These are phyloP conservation scores for Paraglomus occultum DNA, from an alignment of 192 early-diverging fungal species.

Conservation along the genomic window DNA sequence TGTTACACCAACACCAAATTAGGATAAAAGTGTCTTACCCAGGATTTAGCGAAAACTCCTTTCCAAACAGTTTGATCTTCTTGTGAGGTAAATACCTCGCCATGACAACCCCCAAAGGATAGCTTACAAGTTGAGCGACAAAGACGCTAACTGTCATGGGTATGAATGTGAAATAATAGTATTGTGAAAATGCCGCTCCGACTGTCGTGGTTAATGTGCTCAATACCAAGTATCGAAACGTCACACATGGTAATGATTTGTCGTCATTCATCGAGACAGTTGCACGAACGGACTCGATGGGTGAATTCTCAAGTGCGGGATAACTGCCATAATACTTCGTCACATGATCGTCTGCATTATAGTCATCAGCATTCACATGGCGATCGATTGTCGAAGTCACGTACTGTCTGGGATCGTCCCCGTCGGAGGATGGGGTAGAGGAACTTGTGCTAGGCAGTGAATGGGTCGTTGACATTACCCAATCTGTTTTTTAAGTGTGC, in stretches of 20 bases:
- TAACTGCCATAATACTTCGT: background rate
- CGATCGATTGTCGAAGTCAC: no score
- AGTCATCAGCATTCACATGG: no score
- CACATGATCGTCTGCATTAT: no score
- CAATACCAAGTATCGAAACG: conserved; percentile 52
- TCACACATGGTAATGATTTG: conserved; percentile 42
- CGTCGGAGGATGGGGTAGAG: no score
- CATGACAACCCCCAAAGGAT: conserved; percentile 33
- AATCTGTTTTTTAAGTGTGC: no score
- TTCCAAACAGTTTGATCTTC: background rate
- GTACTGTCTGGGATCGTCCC: no score
- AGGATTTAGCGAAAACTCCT: conserved; percentile 23
- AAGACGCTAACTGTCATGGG: conserved; percentile 32
- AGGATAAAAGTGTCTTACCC: background rate
- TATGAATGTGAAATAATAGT: conserved; percentile 42
- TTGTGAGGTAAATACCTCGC: conserved; percentile 15
- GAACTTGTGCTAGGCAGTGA: no score
- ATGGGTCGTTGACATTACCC: no score
- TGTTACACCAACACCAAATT: background rate
- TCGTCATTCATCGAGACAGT: conserved; percentile 41
- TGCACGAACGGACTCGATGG: conserved; percentile 38
- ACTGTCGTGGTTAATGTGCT: conserved; percentile 35
- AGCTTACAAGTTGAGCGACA: conserved; percentile 39
- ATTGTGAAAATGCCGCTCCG: conserved; percentile 38
- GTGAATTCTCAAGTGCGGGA: conserved; percentile 30